Evolutionary conservation across 2,329 filamentous ascomycete species (phyloP), one percentile per base, ranked within the genome.

Genomic region (Curvularia hawaiiensis): DNA sequence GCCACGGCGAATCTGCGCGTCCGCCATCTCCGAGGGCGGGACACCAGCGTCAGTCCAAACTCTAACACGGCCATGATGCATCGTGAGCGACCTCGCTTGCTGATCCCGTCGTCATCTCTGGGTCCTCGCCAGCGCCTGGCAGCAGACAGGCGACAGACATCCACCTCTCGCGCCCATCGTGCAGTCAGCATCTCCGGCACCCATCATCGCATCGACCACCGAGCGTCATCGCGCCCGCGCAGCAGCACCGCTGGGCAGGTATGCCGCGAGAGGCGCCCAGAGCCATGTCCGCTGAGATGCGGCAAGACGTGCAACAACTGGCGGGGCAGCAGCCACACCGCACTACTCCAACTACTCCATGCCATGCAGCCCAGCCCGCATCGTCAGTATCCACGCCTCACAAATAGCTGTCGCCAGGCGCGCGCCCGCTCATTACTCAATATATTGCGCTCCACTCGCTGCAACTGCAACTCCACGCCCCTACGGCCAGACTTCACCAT

Each of bases 21-120:
- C 22, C 18, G 26, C 45, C 44, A 44, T 56, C 49, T 62, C 61
- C 60, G 61, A 62, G 57, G 43, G 58, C 58, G 60, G 48, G 49
- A 62, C 41, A 30, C 41, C 52, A 52, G 52, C 59, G 54, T 62
- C 54, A 57, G 48, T 56, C 57, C 50, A 31, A 54, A 56, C 41
- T 43, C 48, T 59, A 46, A 31, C 26, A 12, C 6, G 16, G 33
- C 28, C 40, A 64, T 64, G 39, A 50, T 53, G 46, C 49, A 54
- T 33, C 22, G 16, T 24, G 39, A 45, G 30, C 40, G 10, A 10
- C 40, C 50, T 52, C 47, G 47, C 20, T n/a, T 24, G 35, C 24
- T 39, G 47, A 50, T 52, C 39, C 18, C 49, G 10, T 31, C 44
- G 44, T 40, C 24, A 41, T 51, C 41, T 46, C 24, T 28, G 26